Conservation (phyloP, 345 rosid genomes). For the Dimocarpus longan region DNA sequence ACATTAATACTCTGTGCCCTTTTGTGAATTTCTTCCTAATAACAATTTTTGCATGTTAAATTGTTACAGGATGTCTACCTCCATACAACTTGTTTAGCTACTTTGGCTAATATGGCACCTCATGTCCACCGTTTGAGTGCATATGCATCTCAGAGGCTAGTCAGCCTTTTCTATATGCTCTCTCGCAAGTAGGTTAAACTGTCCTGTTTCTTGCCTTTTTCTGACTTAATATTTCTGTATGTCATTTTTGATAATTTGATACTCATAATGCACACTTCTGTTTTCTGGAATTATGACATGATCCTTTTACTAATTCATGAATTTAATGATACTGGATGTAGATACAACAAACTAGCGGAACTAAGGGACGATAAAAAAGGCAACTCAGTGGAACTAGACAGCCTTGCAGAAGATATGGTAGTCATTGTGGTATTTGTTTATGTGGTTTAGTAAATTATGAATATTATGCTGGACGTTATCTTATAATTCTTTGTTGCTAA, state of each 20-base stretch:
- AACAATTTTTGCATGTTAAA: background rate
- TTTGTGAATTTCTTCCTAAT: background rate
- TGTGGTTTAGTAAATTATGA: conserved; percentile 7
- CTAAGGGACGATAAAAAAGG: conserved; percentile 62
- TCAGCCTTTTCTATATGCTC: conserved; percentile 97
- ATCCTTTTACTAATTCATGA: conserved; percentile 9
- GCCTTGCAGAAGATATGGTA: conserved; percentile 80
- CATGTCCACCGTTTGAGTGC: conserved; percentile 94
- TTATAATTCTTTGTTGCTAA: conserved; percentile 24
- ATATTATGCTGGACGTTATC: conserved; percentile 7
- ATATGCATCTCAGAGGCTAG: conserved; percentile 95
- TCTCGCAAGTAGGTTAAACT: conserved; percentile 77
- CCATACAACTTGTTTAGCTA: conserved; percentile 95
- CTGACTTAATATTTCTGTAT: background rate
- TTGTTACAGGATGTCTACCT: conserved; percentile 89
- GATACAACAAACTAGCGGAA: conserved; percentile 90
- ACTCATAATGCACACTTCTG: background rate
- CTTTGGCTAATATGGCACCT: conserved; percentile 99
- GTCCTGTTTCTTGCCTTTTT: background rate
- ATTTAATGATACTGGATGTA: conserved; percentile 34
- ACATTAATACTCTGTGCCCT: background rate
- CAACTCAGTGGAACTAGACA: conserved; percentile 49
- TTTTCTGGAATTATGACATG: conserved; percentile 7
- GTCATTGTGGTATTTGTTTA: conserved; percentile 21
- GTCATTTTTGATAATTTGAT: conserved; percentile 8